Base-by-base conservation (phyloP, 768 basidiomycete genomes). In the Punctularia strigosozonata region DNA sequence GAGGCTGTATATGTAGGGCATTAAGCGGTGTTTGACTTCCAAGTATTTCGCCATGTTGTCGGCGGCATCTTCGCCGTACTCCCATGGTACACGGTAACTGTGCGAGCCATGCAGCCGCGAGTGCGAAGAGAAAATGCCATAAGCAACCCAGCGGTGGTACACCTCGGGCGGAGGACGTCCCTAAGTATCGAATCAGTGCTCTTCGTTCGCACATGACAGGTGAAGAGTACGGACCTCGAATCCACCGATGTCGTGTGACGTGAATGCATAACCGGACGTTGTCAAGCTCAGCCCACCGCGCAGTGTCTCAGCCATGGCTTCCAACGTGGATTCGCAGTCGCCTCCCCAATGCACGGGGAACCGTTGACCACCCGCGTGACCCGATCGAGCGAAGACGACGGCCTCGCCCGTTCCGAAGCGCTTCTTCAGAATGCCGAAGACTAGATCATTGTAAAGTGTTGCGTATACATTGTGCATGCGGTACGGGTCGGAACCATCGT, bases 41-140 rank as follows among this genome's bases (percentile, higher is more conserved):
- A 82, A 58, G 53, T 78, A 68, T 45, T 61, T 68, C 10, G 75
- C 64, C 75, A 79, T 76, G 50, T 65, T 69, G 43, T 66, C 65
- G 5, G 75, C 75, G 5, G 80, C 71, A n/a, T 71, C 76, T 54
- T 77, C 77, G 10, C 80, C 80, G 46, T 78, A 81, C 40, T 75
- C 65, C 81, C 80, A 86, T 2, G 81, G 82, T 2, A 86, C 80
- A 7, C 82, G 74, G 50, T 84, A 84, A 10, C 80, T 81, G 17
- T 67, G 63, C 4, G 77, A 80, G 3, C 81, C 81, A 44, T 86
- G 82, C 31, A 86, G 56, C 18, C 81, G 71, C 6, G 79, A 79
- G 47, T 84, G 82, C 20, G 80, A 78, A 3, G 79, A 82, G 60
- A 83, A 84, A 22, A 83, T 56, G 0, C 81, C 80, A 53, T 80